These are phyloP conservation scores for Alternaria sp. DNA, from an alignment of 2,329 filamentous ascomycete species.

Conservation along the genomic window DNA sequence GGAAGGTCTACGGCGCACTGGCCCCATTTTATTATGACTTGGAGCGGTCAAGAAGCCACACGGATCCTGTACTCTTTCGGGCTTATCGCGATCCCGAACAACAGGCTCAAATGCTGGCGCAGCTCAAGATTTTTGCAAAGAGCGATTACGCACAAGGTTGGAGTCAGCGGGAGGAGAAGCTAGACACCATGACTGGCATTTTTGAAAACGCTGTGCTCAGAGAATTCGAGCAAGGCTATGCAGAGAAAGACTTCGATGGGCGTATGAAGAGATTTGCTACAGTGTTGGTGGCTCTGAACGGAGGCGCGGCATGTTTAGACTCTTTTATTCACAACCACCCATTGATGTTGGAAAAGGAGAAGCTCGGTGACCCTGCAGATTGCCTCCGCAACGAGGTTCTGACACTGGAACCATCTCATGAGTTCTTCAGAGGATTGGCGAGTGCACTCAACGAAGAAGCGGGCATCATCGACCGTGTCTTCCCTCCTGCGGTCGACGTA, in stretches of 20 bases:
- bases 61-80: conserved; percentile 84
- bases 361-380: conserved; percentile 78
- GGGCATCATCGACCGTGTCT: conserved; percentile 80
- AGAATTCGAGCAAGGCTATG: conserved; percentile 93
- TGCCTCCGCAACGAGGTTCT: conserved; percentile 79
- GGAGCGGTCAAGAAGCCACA: conserved; percentile 72
- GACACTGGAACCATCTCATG: conserved; percentile 78
- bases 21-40: conserved; percentile 91
- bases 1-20: conserved; percentile 86
- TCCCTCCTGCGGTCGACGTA: conserved; percentile 74
- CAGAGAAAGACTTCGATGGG: conserved; percentile 86
- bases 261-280: conserved; percentile 89
- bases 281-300: conserved; percentile 83
- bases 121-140: conserved; percentile 78
- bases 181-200: conserved; percentile 76
- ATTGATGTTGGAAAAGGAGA: conserved; percentile 76
- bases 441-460: conserved; percentile 84
- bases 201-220: conserved; percentile 91
- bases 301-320: conserved; percentile 79
- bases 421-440: conserved; percentile 80
- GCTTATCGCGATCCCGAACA: conserved; percentile 87
- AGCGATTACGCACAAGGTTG: conserved; percentile 84
- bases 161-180: conserved; percentile 72
- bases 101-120: conserved; percentile 87
- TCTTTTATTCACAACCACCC: conserved; percentile 90